Evolutionary conservation across 2,329 filamentous ascomycete species (phyloP), one percentile per base, ranked within the genome.

Genomic region (Cytospora piceicola): DNA sequence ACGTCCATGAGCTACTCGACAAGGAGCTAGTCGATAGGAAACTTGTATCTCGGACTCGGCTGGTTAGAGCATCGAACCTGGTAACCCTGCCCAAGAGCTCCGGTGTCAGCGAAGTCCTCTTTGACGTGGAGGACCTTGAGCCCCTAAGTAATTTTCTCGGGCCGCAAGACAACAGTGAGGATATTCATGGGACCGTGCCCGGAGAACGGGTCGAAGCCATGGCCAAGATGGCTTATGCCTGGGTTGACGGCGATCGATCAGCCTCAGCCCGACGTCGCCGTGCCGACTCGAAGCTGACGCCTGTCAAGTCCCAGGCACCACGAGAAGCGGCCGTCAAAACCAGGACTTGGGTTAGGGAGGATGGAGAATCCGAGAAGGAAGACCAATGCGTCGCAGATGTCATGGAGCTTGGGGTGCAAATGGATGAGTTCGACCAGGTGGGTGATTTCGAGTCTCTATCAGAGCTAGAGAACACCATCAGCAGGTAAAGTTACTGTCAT

Each of bases 1-100:
- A 57, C 8, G 9, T 51, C 9, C 22, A 57, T 11, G 29, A 51
- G 3, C 17, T 57, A 1, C 29, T 56, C 17, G 20, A 51, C 3
- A 57, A 46, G 39, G 60, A 63, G 9, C 24, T 63, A 9, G 15
- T 34, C 6, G n/a, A 56, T 24, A 56, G 60, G 22, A 63, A 51
- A 27, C 17, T 57, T 2, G 22, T 12, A 12, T 56, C 60, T 12
- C 39, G 53, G n/a, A 49, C 46, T 49, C 46, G 9, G 46, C 46
- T 49, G 11, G 3, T 4, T 11, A 24, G n/a, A 49, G n/a, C 12
- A 8, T 12, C n/a, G n/a, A 22, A 9, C 46, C 4, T 7, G n/a
- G 8, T 4, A 12, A 14, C 46, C 46, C 46, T 14, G 12, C 22
- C n/a, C 46, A 4, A 22, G n/a, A n/a, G 46, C 11, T 49, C 46